Percentiles rank a stretch among this genome's conserved stretches.
phyloP scores from a whole-genome alignment of 345 rosid genomes.

The Boechera stricta region DNA sequence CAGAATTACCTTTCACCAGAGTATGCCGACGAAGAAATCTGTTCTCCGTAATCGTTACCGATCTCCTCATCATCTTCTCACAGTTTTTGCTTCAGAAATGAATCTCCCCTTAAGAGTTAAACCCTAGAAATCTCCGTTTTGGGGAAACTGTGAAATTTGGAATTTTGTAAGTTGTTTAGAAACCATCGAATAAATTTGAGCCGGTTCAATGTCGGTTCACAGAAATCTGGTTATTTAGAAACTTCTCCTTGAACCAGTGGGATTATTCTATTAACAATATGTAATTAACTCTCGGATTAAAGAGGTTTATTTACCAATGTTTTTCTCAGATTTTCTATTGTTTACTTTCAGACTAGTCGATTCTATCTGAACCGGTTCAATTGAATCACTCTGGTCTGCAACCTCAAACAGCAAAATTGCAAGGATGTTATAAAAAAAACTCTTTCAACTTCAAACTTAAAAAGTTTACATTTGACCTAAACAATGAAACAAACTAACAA shows the following conservation, averaged over 20 bases:
- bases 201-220: constrained; percentile 9
- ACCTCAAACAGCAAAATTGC: not conserved
- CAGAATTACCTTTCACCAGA: no score
- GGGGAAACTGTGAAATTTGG: not conserved
- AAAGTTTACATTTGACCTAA: constrained; percentile 5
- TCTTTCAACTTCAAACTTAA: not conserved
- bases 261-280: not conserved
- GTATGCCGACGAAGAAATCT: no score
- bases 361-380: not conserved
- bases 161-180: no score
- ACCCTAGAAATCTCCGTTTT: not conserved
- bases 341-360: no score
- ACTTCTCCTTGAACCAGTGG: not conserved
- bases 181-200: not conserved
- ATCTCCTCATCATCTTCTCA: not conserved
- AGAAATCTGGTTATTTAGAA: not conserved
- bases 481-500: not conserved
- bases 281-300: no score
- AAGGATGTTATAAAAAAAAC: no score
- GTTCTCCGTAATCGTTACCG: no score
- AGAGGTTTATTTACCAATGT: no score
- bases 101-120: no score
- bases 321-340: no score
- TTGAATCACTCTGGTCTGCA: not conserved
- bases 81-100: not conserved